Evolutionary conservation across 495 filamentous ascomycete genomes (phyloP).

Genomic region (Lasiosphaeriaceae sp.): DNA sequence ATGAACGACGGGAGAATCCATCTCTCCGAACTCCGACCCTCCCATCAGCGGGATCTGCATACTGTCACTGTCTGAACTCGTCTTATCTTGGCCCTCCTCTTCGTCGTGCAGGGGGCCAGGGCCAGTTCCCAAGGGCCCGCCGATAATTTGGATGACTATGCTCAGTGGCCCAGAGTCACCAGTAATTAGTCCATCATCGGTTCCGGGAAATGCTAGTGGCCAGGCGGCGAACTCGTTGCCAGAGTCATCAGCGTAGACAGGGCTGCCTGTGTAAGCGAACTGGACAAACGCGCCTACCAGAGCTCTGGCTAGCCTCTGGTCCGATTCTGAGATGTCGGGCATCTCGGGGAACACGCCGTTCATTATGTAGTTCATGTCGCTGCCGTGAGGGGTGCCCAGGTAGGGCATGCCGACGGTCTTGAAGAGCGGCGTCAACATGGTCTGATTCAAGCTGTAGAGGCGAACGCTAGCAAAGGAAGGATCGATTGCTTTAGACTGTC

Average conservation of each 20-base stretch:
- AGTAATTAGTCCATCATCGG: neutral
- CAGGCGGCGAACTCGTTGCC: neutral
- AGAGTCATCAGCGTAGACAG: neutral
- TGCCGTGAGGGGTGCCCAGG: slow-evolving; percentile 22
- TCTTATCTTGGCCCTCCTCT: neutral
- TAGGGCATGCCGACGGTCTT: slow-evolving; percentile 25
- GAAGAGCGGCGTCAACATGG: slow-evolving; percentile 23
- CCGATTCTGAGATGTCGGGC: slow-evolving; percentile 9
- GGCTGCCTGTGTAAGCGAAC: slow-evolving; percentile 18
- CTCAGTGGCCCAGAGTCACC: neutral
- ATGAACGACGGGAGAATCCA: slow-evolving; percentile 2
- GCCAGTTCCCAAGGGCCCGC: slow-evolving; percentile 18
- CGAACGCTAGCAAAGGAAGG: slow-evolving; percentile 10
- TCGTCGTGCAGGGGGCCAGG: neutral
- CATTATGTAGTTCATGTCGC: slow-evolving; percentile 30
- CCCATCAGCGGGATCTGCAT: neutral
- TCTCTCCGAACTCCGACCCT: neutral
- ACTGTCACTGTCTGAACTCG: neutral
- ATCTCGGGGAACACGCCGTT: slow-evolving; percentile 23
- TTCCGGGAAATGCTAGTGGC: slow-evolving; percentile 15
- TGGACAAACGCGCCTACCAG: slow-evolving; percentile 13
- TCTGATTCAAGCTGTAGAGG: slow-evolving; percentile 29
- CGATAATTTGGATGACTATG: slow-evolving; percentile 12
- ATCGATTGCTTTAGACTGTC: slow-evolving; percentile 4
- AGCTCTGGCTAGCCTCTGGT: slow-evolving; percentile 14